A percentile compares a stretch with the other conserved stretches of the same genome.
Evolutionary conservation across 2,329 filamentous ascomycete species (phyloP).

Genomic region (Samsoniella hepiali): DNA sequence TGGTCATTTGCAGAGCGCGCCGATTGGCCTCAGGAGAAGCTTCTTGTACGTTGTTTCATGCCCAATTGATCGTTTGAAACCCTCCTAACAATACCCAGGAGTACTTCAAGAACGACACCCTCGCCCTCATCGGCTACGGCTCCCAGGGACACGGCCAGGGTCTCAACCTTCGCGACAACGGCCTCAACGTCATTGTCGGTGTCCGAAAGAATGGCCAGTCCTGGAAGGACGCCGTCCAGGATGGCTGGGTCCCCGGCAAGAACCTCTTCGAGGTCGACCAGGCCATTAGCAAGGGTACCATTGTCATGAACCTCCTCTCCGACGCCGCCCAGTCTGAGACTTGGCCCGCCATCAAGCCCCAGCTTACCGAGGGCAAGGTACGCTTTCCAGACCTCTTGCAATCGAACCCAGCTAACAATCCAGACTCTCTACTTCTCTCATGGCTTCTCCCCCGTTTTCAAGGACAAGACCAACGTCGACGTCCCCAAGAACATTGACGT

Average conservation of each 20-base stretch:
- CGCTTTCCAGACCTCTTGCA: background rate
- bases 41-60: slow-evolving; percentile 57
- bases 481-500: slow-evolving; percentile 95
- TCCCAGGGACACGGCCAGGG: slow-evolving; percentile 99
- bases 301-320: slow-evolving; percentile 98
- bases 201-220: slow-evolving; percentile 97
- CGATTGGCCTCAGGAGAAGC: slow-evolving; percentile 98
- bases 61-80: slow-evolving; percentile 7
- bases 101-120: slow-evolving; percentile 99
- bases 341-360: slow-evolving; percentile 96
- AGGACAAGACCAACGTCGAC: slow-evolving; percentile 98
- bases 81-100: slow-evolving; percentile 53
- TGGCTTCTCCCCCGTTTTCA: slow-evolving; percentile 99
- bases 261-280: slow-evolving; percentile 99
- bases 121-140: slow-evolving; percentile 97
- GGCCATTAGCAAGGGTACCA: slow-evolving; percentile 88
- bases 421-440: slow-evolving; percentile 99
- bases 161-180: slow-evolving; percentile 99
- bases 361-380: slow-evolving; percentile 98
- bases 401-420: background rate
- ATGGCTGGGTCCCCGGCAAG: slow-evolving; percentile 97
- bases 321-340: slow-evolving; percentile 99
- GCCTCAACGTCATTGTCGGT: slow-evolving; percentile 97
- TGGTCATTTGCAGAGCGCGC: slow-evolving; percentile 68
- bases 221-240: slow-evolving; percentile 95